These are phyloP conservation scores for Pezicula neosporulosa DNA, from an alignment of 2,329 filamentous ascomycete species.

Conservation along the genomic window DNA sequence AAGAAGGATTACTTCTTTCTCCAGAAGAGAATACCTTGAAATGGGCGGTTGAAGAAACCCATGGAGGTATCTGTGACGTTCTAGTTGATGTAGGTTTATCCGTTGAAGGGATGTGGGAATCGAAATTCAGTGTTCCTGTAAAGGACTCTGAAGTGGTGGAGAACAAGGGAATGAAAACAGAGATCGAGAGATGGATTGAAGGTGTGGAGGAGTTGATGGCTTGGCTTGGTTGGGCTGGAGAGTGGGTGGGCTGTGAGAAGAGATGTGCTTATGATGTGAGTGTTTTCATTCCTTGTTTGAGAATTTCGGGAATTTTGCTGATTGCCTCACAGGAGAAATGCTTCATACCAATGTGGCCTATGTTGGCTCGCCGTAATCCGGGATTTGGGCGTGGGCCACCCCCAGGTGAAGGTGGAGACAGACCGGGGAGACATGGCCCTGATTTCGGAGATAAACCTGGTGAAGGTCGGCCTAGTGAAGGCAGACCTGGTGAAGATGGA, in stretches of 20 bases:
- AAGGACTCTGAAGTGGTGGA: not conserved
- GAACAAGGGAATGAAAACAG: conserved; percentile 9
- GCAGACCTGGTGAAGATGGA: conserved; percentile 8
- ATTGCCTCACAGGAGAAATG: conserved; percentile 30
- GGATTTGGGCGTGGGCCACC: not conserved
- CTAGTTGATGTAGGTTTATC: conserved; percentile 39
- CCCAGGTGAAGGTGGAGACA: not conserved
- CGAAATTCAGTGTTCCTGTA: conserved; percentile 19
- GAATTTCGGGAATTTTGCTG: not conserved
- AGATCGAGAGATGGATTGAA: conserved; percentile 24
- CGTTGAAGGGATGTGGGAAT: conserved; percentile 36
- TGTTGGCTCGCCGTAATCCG: conserved; percentile 16
- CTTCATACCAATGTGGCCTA: conserved; percentile 49
- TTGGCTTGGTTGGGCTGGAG: conserved; percentile 48
- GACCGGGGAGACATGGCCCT: not conserved
- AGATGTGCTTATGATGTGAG: conserved; percentile 36
- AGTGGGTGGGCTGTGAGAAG: conserved; percentile 37
- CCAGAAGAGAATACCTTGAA: conserved; percentile 34
- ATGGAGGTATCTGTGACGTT: conserved; percentile 36
- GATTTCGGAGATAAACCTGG: conserved; percentile 3
- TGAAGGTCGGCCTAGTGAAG: conserved; percentile 3
- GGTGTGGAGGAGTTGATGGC: conserved; percentile 38
- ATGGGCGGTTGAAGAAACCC: conserved; percentile 37
- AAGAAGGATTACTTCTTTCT: conserved; percentile 21
- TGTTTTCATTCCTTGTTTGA: not conserved